Base-by-base conservation (phyloP, 495 filamentous ascomycete species). In the Penicillium canescens region DNA sequence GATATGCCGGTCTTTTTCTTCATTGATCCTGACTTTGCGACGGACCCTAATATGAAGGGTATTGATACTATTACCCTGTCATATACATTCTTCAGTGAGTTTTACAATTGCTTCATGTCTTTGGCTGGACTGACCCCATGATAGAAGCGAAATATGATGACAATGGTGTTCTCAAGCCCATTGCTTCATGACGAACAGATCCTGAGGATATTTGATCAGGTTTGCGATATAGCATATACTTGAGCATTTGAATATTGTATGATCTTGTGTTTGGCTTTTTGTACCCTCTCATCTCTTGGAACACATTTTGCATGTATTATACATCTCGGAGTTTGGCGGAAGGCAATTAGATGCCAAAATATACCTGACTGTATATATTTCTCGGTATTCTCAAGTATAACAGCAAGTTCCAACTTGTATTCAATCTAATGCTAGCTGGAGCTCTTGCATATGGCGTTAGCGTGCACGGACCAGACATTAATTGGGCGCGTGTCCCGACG, bases 1-100 rank as follows among this genome's bases (percentile, higher is more conserved):
- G 95, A 99, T 76, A 99, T 99, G 95, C 95, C 95, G 3, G 95
- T 99, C 6, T 98, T 99, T 76, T 99, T 99, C 67, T 99, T 96
- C 71, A 88, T 99, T 62, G 95, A 99, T 67, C 95, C 95, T 6
- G 95, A 97, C 59, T 89, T 98, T 74, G 77, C 90, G 40, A 89
- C 89, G 54, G 95, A 99, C 72, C 78, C 92, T 16, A 89, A 86
- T 42, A 98, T 97, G 94, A 87, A 80, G 70, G 89, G 88, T 0
- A 91, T 99, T 60, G 91, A 96, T 72, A 94, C 90, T 20, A 89
- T 99, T 45, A 98, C 94, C 42, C 71, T 99, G 66, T 92, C 84
- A 54, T 99, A 99, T 77, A 99, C 95, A 0, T 99, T 99, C 63
- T 99, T 99, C 63, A 99, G 92, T 96, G 74, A 83, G 91, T 77